Evolutionary conservation across 2,329 filamentous ascomycete genomes (phyloP).

Genomic region (Penicillium sp.): DNA sequence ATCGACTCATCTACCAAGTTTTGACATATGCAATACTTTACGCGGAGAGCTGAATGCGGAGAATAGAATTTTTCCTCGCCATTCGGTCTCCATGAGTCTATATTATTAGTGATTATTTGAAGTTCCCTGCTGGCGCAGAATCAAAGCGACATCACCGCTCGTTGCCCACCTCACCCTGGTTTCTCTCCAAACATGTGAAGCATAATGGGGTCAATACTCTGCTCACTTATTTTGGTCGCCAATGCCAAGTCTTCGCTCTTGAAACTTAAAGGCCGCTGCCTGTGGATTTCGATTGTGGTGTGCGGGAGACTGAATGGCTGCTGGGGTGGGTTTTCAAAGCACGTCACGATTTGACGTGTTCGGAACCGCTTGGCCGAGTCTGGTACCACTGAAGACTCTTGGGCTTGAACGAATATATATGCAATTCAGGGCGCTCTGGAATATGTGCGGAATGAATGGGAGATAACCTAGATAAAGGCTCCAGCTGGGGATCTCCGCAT

Average conservation of each 20-base stretch:
- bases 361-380: conserved; percentile 20
- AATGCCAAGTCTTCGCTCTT: too few species aligned
- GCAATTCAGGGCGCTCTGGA: neutral
- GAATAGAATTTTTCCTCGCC: neutral
- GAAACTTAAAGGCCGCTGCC: conserved; percentile 15
- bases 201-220: neutral
- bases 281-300: conserved; percentile 20
- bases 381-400: neutral
- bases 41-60: neutral
- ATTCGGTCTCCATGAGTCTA: neutral
- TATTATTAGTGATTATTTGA: neutral
- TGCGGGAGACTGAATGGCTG: conserved; percentile 14
- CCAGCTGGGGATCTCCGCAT: neutral
- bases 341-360: conserved; percentile 19
- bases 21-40: neutral
- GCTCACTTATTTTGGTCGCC: too few species aligned
- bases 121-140: too few species aligned
- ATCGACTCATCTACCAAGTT: neutral
- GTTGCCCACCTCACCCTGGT: neutral
- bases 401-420: too few species aligned
- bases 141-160: neutral
- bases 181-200: neutral
- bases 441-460: neutral
- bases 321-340: conserved; percentile 20
- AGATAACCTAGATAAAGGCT: neutral